Percentiles rank a stretch among this genome's conserved stretches.
Conservation (phyloP, 2,329 filamentous ascomycete genomes). For the Epichloe sylvatica region DNA sequence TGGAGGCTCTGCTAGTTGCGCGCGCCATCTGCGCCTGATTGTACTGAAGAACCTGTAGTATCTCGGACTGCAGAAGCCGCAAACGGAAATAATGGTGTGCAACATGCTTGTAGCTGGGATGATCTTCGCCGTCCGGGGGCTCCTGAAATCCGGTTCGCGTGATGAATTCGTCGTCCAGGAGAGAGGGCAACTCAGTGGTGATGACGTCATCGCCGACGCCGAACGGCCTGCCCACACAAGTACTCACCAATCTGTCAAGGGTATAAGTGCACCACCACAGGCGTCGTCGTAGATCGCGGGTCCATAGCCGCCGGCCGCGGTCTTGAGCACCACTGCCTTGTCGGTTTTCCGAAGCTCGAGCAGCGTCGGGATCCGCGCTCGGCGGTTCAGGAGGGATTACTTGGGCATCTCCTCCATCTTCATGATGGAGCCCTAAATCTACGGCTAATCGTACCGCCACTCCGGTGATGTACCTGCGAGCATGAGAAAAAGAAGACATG, state of each 20-base stretch:
- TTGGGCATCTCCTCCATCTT: conserved; percentile 60
- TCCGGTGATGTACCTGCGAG: conserved; percentile 68
- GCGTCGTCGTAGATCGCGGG: conserved; percentile 70
- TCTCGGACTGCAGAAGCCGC: conserved; percentile 81
- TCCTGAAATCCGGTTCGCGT: conserved; percentile 61
- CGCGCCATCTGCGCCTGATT: conserved; percentile 75
- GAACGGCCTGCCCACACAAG: conserved; percentile 84
- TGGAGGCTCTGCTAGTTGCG: conserved; percentile 47
- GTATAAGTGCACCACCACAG: conserved; percentile 98
- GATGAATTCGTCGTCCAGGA: conserved; percentile 79
- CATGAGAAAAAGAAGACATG: neutral
- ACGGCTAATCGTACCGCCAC: conserved; percentile 83
- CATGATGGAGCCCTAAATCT: conserved; percentile 83
- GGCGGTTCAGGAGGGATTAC: conserved; percentile 37
- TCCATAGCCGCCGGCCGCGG: conserved; percentile 63
- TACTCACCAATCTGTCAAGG: conserved; percentile 85
- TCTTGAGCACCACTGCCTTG: conserved; percentile 25
- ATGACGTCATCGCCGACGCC: conserved; percentile 94
- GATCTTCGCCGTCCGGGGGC: conserved; percentile 39
- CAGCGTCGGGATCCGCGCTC: conserved; percentile 16
- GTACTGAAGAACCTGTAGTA: conserved; percentile 83
- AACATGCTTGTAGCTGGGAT: conserved; percentile 78
- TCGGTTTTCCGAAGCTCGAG: conserved; percentile 8
- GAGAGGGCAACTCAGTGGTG: conserved; percentile 84
- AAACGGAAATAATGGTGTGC: conserved; percentile 87